A percentile compares a stretch with the other conserved stretches of the same genome.
Evolutionary conservation across 78 protist species (phyloP).

Genomic region (Ministeria vibrans): DNA sequence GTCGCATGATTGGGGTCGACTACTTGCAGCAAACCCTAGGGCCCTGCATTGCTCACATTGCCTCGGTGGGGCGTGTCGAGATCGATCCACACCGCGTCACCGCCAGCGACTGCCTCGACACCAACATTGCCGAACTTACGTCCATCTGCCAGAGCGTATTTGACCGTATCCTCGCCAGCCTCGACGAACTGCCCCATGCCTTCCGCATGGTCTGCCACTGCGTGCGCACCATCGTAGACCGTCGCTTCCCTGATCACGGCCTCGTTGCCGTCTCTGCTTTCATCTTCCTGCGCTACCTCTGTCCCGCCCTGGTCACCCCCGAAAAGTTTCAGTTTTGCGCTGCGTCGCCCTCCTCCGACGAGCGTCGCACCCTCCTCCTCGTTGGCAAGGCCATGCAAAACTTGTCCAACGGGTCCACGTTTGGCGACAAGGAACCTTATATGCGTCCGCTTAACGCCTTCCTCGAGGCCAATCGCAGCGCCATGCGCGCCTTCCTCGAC

Average conservation of each 20-base stretch:
- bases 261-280: background rate
- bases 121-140: background rate
- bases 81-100: background rate
- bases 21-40: background rate
- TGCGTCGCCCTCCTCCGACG: background rate
- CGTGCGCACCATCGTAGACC: background rate
- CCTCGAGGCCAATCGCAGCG: slow-evolving; percentile 24
- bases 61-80: background rate
- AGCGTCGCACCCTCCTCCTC: background rate
- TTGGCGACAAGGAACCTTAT: slow-evolving; percentile 42
- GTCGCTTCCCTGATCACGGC: background rate
- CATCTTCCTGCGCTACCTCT: slow-evolving; percentile 24
- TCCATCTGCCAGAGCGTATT: background rate
- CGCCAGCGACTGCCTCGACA: background rate
- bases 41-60: background rate
- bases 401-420: slow-evolving; percentile 33
- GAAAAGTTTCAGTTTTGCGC: background rate
- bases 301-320: slow-evolving; percentile 21
- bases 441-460: slow-evolving; percentile 38
- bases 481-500: slow-evolving; percentile 35
- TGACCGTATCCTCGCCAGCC: background rate
- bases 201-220: background rate
- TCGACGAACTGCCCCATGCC: background rate
- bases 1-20: background rate
- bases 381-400: slow-evolving; percentile 30